A percentile compares a stretch with the other conserved stretches of the same genome.
Evolutionary conservation across 2,329 filamentous ascomycete genomes (phyloP).

Genomic region (Hypoxylon sp.): DNA sequence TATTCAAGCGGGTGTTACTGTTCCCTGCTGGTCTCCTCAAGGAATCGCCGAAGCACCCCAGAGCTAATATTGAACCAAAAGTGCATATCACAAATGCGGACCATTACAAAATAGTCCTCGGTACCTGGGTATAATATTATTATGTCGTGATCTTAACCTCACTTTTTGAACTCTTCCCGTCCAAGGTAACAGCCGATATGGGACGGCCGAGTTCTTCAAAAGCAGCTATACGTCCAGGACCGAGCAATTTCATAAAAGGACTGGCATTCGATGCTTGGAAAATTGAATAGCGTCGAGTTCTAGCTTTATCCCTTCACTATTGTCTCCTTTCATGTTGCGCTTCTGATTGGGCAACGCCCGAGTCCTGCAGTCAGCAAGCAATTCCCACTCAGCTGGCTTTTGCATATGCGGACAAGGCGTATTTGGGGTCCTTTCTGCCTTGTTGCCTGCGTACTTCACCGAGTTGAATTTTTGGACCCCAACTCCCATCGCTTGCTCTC

Average conservation of each 20-base stretch:
- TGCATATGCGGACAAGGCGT: constrained; percentile 52
- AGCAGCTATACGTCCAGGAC: constrained; percentile 51
- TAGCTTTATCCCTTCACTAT: constrained; percentile 45
- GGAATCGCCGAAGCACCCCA: constrained; percentile 26
- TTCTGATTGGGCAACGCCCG: constrained; percentile 54
- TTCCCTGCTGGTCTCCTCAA: constrained; percentile 13
- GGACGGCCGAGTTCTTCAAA: constrained; percentile 37
- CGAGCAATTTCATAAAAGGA: constrained; percentile 48
- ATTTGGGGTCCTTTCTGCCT: constrained; percentile 55
- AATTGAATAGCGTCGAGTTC: constrained; percentile 47
- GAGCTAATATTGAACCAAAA: constrained; percentile 13
- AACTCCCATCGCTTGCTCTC: constrained; percentile 52
- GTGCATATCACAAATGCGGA: constrained; percentile 23
- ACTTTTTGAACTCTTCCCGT: constrained; percentile 35
- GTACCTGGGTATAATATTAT: constrained; percentile 20
- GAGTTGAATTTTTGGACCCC: constrained; percentile 55
- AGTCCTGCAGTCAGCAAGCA: constrained; percentile 56
- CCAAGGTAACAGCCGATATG: constrained; percentile 26
- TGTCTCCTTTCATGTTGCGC: constrained; percentile 36
- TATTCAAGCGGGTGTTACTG: constrained; percentile 13
- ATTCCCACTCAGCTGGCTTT: constrained; percentile 53
- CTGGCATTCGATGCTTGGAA: constrained; percentile 39
- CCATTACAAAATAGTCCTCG: constrained; percentile 26
- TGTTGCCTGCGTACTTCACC: constrained; percentile 57
- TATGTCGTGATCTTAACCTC: constrained; percentile 38